Evolutionary conservation across 2,329 filamentous ascomycete genomes (phyloP), one percentile per base, ranked within the genome.

Genomic region (Exophiala bonariae): DNA sequence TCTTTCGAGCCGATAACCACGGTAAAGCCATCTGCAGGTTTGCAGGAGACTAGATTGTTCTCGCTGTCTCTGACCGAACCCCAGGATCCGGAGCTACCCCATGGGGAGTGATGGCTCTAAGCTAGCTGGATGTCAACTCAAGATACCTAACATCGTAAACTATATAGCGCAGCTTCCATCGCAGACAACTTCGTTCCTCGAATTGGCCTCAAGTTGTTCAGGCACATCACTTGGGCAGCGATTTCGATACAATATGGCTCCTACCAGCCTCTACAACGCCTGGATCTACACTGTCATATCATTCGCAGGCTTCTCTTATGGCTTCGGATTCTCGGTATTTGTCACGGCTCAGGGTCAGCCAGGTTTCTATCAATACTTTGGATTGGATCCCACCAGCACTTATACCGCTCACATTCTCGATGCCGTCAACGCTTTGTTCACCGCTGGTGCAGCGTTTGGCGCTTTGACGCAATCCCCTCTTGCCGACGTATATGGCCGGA

Each of bases 381-480:
- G 23, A 5, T 26, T 43, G n/a, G 40, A 43, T 34, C 40, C 26
- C 3, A 41, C 38, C 9, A 16, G 13, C n/a, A 31, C n/a, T 4
- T 19, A 41, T 43, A 71, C 70, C 0, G 63, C 67, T 3, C 66
- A 66, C 49, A 61, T 71, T 16, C 68, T 72, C 32, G 70, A 66
- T n/a, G 71, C 69, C n/a, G 59, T 72, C 37, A 73, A 72, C 56
- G 71, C 70, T 20, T 59, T 73, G 5, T 70, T 68, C 50, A 67
- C 65, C n/a, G 70, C 67, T 3, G 69, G 70, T 9, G 65, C 61
- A 14, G 62, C 61, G 28, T 47, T 65, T 17, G 70, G 64, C 18
- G 62, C 62, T 22, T 32, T 66, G 2, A 59, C 63, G 46, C 66
- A 63, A 26, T 61, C 64, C 6, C 71, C 69, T 68, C 57, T 54